Base-by-base conservation (phyloP, 2,329 filamentous ascomycete genomes). In the Aspergillus amoenus region DNA sequence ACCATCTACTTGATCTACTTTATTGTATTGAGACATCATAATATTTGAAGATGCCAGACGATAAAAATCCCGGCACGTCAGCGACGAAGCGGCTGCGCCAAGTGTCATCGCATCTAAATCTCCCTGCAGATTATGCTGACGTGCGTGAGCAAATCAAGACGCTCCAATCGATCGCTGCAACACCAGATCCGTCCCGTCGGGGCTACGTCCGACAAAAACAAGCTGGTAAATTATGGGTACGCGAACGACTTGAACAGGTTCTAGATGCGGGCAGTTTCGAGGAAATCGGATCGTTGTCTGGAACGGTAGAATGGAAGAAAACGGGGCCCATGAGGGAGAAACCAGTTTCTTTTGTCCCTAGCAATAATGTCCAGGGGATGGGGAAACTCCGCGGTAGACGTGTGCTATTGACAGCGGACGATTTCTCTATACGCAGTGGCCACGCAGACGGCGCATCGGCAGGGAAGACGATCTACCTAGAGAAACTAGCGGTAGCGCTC, bases 191-290 rank as follows among this genome's bases (percentile, higher is more conserved):
- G 0, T 78, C 72, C 7, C 81, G 81, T 55, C 75, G 81, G 59
- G 85, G 85, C 22, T 88, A 87, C 61, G 70, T 83, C n/a, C 80
- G 83, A 5, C 85, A 88, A 66, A 86, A 85, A 61, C 77, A 84
- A 69, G 80, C 83, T 3, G 85, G 85, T 2, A 88, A 88, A 68
- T 76, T 88, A 17, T 87, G 84, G 84, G 84, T 87, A 0, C 79
- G 84, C 21, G 84, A 88, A 64, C 76, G 85, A 3, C 81, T 88
- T 17, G 76, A 82, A 5, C 73, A 80, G 32, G 73, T 88, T n/a
- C 75, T 88, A 11, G 84, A 88, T 56, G 63, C 72, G 2, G 80
- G 76, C 2, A 81, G 76, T 22, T 86, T 87, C 61, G 74, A 77
- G 17, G 85, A 88, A 69, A 79, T 88, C 6, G 85, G 85, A 1